Conservation (phyloP, 2,329 filamentous ascomycete genomes). For the Aspergillus ibericus region DNA sequence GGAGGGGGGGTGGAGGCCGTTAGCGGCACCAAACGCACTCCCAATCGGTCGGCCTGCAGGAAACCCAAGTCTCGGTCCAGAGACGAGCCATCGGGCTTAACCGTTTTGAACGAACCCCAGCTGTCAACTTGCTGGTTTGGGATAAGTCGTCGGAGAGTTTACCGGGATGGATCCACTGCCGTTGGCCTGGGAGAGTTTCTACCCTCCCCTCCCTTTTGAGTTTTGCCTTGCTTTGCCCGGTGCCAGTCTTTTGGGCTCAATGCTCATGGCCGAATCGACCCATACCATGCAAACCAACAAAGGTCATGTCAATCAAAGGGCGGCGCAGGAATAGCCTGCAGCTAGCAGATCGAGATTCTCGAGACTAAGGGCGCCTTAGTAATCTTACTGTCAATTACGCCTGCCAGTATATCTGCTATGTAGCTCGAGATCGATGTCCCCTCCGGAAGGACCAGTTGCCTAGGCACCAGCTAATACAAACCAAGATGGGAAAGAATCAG, state of each 20-base stretch:
- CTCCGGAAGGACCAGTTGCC: not conserved
- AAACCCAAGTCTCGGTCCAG: constrained; percentile 10
- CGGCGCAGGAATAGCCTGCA: not conserved
- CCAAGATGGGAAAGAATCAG: not conserved
- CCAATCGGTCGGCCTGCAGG: constrained; percentile 23
- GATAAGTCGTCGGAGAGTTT: constrained; percentile 33
- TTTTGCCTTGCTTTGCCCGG: not conserved
- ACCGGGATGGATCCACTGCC: constrained; percentile 21
- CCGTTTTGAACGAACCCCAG: constrained; percentile 22
- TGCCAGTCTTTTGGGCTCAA: not conserved
- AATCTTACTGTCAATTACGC: not conserved
- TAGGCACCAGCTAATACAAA: not conserved
- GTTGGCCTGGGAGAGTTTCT: not conserved
- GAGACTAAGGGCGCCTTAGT: not conserved
- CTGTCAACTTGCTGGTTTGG: constrained; percentile 33
- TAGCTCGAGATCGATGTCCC: too few relatives aligned
- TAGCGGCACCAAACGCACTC: constrained; percentile 2
- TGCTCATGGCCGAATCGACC: not conserved
- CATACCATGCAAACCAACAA: not conserved
- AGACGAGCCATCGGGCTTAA: constrained; percentile 1
- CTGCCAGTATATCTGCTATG: not conserved
- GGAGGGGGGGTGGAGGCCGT: not conserved
- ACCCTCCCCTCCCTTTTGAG: not conserved
- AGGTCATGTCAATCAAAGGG: not conserved
- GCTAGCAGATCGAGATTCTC: not conserved